These are phyloP conservation scores for Diplodia sapinea DNA, from an alignment of 2,329 filamentous ascomycete species.

Conservation along the genomic window DNA sequence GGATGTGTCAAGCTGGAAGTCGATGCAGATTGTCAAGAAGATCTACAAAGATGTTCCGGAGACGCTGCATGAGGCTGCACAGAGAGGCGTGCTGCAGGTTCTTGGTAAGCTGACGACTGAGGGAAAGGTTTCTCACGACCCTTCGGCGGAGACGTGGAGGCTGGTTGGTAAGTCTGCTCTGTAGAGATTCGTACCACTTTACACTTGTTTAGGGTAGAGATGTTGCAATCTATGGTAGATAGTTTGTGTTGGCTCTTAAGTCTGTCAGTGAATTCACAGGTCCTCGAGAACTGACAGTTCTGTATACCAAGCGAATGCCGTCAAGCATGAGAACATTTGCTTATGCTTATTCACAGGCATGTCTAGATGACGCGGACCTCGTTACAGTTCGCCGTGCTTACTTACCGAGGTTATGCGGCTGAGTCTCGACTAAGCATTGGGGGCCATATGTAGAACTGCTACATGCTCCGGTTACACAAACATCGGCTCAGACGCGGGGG, in stretches of 20 bases:
- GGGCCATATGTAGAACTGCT: background rate
- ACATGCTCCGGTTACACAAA: background rate
- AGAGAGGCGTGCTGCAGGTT: conserved; percentile 77
- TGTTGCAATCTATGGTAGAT: background rate
- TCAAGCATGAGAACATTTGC: background rate
- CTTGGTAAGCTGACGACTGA: conserved; percentile 78
- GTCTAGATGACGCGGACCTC: background rate
- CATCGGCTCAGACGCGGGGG: no score
- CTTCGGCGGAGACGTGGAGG: conserved; percentile 45
- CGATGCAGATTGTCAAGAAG: conserved; percentile 83
- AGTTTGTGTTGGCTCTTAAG: background rate
- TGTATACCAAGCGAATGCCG: background rate
- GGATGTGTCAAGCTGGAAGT: conserved; percentile 62
- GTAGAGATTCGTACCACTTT: background rate
- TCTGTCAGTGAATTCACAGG: background rate
- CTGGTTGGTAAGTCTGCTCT: conserved; percentile 43
- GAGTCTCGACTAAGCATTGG: background rate
- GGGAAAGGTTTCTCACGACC: conserved; percentile 62
- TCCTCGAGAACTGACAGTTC: no score
- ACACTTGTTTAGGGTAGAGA: no score
- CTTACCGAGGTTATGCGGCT: background rate
- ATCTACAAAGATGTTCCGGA: conserved; percentile 84
- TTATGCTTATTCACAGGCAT: background rate
- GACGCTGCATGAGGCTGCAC: conserved; percentile 75
- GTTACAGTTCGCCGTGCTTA: background rate